A percentile compares a stretch with the other conserved stretches of the same genome.
These are phyloP conservation scores for Erodium trifolium DNA, from an alignment of 441 rosid genomes.

Conservation along the genomic window DNA sequence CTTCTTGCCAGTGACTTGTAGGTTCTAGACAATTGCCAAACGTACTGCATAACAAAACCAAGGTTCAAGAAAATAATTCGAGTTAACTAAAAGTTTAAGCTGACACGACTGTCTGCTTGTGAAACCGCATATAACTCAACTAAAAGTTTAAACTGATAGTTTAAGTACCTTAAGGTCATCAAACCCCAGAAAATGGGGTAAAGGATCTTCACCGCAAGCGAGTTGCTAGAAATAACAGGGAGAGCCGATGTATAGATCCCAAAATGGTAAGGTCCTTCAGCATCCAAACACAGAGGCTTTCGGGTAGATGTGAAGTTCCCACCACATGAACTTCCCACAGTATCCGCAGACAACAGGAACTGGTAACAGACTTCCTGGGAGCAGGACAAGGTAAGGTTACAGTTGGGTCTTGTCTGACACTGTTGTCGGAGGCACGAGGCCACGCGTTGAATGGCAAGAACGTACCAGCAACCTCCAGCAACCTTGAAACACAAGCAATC, in stretches of 20 bases:
- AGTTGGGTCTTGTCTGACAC: constrained; percentile 27
- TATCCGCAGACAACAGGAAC: constrained; percentile 13
- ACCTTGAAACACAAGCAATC: constrained; percentile 39
- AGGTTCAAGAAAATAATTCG: too few species aligned
- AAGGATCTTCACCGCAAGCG: constrained; percentile 50
- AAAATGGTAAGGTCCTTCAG: constrained; percentile 41
- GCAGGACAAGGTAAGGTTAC: constrained; percentile 50
- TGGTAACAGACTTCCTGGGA: constrained; percentile 50
- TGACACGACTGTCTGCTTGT: too few species aligned
- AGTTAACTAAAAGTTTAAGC: too few species aligned
- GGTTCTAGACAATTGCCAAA: constrained; percentile 72
- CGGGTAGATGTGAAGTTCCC: constrained; percentile 26
- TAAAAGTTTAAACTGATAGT: too few species aligned
- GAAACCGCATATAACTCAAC: too few species aligned
- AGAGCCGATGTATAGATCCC: constrained; percentile 67
- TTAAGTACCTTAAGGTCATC: constrained; percentile 45
- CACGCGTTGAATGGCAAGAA: constrained; percentile 49
- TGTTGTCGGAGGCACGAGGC: constrained; percentile 48
- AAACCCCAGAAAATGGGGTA: constrained; percentile 76
- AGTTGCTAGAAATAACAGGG: constrained; percentile 58
- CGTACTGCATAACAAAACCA: too few species aligned
- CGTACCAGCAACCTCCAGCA: constrained; percentile 77
- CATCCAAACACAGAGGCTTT: constrained; percentile 43
- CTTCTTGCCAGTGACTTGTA: constrained; percentile 64
- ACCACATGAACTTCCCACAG: constrained; percentile 32